Conservation (phyloP, 2,329 filamentous ascomycete genomes). For the Diplodia scrobiculata region DNA sequence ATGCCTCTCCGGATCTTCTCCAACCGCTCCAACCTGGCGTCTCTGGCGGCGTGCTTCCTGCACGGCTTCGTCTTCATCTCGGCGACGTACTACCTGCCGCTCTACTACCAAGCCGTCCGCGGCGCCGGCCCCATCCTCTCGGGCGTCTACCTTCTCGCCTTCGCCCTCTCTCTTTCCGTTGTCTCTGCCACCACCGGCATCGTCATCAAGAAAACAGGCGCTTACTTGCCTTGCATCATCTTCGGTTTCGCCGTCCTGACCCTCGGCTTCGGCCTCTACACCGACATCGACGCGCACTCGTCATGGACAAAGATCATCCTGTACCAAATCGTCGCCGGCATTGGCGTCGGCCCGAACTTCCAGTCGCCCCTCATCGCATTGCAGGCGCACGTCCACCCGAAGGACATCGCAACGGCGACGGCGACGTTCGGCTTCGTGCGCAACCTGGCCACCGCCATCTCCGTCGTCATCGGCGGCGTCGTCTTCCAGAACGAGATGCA, state of each 20-base stretch:
- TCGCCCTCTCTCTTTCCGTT: conserved; percentile 67
- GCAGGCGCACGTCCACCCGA: conserved; percentile 62
- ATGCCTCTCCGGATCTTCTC: conserved; percentile 74
- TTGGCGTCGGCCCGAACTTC: conserved; percentile 66
- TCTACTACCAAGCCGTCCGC: conserved; percentile 81
- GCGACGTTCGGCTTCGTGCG: conserved; percentile 68
- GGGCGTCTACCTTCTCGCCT: conserved; percentile 73
- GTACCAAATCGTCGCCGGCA: conserved; percentile 45
- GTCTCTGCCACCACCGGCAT: conserved; percentile 61
- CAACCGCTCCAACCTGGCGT: conserved; percentile 65
- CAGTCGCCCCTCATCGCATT: conserved; percentile 69
- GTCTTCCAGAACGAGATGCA: conserved; percentile 77
- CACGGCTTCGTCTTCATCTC: conserved; percentile 79
- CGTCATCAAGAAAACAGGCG: conserved; percentile 51
- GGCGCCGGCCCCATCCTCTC: conserved; percentile 68
- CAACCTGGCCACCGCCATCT: conserved; percentile 67
- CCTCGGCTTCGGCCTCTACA: conserved; percentile 45
- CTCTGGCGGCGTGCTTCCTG: conserved; percentile 67
- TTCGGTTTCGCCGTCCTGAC: conserved; percentile 44
- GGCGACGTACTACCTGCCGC: conserved; percentile 75
- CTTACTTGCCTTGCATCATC: conserved; percentile 48
- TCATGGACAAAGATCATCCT: conserved; percentile 47
- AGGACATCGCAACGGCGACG: conserved; percentile 69
- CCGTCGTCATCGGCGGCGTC: conserved; percentile 73
- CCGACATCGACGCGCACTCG: conserved; percentile 40